Base-by-base conservation (phyloP, 176 grass and related monocot species). In the Oryza brachyantha region DNA sequence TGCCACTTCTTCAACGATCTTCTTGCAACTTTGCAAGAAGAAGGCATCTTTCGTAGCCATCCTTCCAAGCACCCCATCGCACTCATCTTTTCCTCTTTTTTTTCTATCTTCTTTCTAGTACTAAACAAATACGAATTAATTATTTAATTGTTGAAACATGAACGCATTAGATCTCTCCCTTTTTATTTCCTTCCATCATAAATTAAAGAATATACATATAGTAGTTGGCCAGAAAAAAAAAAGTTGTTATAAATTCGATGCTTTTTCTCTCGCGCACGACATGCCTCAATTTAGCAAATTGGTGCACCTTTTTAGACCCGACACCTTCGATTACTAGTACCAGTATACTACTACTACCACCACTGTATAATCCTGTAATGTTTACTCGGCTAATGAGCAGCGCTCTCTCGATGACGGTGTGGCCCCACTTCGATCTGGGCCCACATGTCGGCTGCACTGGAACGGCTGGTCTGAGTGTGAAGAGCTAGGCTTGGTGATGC, bases 11-110 rank as follows among this genome's bases (percentile, higher is more conserved):
- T 32, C 31, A 32, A 32, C 31, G n/a, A n/a, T 22, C 25, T 4
- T 4, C 24, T 75, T 22, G 70, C 74, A 22, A 70, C 35, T 32
- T 32, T 32, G 31, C 13, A 43, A 43, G 41, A 13, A 42, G 13
- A 45, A 16, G 39, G 68, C 80, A 84, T 83, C 66, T 87, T 36
- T 67, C 72, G 26, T 79, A 59, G 37, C 60, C 38, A 45, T 79
- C 61, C 57, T 29, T 16, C 57, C 55, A 54, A 21, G 64, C 61
- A 59, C 22, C 21, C 34, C 25, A 40, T 75, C 7, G 25, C 16
- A 29, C 17, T 0, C 19, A 32, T 46, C 25, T 41, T 21, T 21
- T 50, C 8, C 10, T 52, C 1, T 2, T 41, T 41, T 41, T 2
- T 2, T 41, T 41, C 2, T 8, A 17, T n/a, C 48, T 21, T 70